Base-by-base conservation (phyloP, 495 filamentous ascomycete genomes). In the Patellaria atrata region DNA sequence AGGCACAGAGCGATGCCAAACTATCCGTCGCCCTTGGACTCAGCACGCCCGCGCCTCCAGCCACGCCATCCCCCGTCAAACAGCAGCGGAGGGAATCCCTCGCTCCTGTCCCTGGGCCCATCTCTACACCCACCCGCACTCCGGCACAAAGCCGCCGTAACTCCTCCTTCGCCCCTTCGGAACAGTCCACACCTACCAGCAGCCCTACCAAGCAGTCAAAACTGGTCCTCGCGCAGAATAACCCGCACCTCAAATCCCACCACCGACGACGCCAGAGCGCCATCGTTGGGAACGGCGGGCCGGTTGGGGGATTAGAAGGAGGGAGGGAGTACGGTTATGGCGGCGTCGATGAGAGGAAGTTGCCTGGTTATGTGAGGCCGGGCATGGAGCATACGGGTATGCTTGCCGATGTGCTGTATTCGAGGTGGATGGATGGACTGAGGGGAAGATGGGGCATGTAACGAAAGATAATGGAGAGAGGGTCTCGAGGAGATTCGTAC, bases 331-430 rank as follows among this genome's bases (percentile, higher is more conserved):
- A 59, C 34, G 60, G 27, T 13, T 30, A 35, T 7, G 46, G 44
- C 5, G 34, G 51, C 30, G 53, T 57, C 33, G 56, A 60, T 26
- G 68, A 72, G 47, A 48, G 35, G 45, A 67, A 65, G 52, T 40
- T 61, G 20, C 56, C 60, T 6, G 60, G 57, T 1, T 16, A 44
- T 19, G 41, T 45, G 15, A 60, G 69, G 28, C 65, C 74, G 4
- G 86, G 83, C 3, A 86, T 93, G 83, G 84, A 93, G 52, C 83
- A 93, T 54, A 80, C 79, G 37, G 83, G 82, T 50, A 73, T 86
- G 53, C 60, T 97, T 17, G 79, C 81, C 8, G 85, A 94, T 58
- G 77, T 93, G 18, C 68, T 97, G 13, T 96, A 93, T 57, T 64
- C 73, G 26, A 70, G 87, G 15, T 97, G 89, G 89, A 67, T 79